These are phyloP conservation scores for Sporormia fimetaria DNA, from an alignment of 495 filamentous ascomycete species.

Conservation along the genomic window DNA sequence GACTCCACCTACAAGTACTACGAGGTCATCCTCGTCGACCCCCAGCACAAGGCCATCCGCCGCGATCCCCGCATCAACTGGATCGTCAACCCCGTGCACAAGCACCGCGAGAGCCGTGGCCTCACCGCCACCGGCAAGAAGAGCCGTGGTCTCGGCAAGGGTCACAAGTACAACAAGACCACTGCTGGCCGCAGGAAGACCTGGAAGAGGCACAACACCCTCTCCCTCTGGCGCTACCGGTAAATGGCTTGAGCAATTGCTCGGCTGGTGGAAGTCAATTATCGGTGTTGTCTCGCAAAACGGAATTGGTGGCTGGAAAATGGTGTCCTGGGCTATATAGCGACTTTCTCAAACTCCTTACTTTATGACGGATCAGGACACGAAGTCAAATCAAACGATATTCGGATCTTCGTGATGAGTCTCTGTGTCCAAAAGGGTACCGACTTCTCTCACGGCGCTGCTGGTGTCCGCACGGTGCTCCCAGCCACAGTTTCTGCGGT, in stretches of 20 bases:
- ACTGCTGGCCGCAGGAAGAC: slow-evolving; percentile 89
- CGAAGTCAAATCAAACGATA: slow-evolving; percentile 8
- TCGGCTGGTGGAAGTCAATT: slow-evolving; percentile 2
- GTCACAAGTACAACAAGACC: slow-evolving; percentile 98
- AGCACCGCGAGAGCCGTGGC: slow-evolving; percentile 95
- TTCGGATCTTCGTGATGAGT: too few species aligned
- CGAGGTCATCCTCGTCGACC: slow-evolving; percentile 99
- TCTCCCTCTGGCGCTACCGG: slow-evolving; percentile 82
- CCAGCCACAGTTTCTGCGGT: too few species aligned
- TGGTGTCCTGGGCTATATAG: slow-evolving; percentile 5
- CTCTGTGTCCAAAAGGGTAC: too few species aligned
- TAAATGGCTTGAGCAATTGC: slow-evolving; percentile 30
- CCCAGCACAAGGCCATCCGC: slow-evolving; percentile 99
- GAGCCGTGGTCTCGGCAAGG: slow-evolving; percentile 96
- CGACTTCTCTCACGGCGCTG: too few species aligned
- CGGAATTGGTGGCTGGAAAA: slow-evolving; percentile 13
- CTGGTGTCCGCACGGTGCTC: too few species aligned
- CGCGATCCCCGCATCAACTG: slow-evolving; percentile 99
- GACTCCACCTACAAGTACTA: slow-evolving; percentile 99
- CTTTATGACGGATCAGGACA: neutral
- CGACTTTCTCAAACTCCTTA: neutral
- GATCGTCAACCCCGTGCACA: slow-evolving; percentile 99
- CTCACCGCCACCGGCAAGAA: slow-evolving; percentile 98
- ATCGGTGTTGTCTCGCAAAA: slow-evolving; percentile 3
- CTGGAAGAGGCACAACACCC: slow-evolving; percentile 99